Conservation (phyloP, 2,329 filamentous ascomycete genomes). For the Emmonsiellopsis sp. region DNA sequence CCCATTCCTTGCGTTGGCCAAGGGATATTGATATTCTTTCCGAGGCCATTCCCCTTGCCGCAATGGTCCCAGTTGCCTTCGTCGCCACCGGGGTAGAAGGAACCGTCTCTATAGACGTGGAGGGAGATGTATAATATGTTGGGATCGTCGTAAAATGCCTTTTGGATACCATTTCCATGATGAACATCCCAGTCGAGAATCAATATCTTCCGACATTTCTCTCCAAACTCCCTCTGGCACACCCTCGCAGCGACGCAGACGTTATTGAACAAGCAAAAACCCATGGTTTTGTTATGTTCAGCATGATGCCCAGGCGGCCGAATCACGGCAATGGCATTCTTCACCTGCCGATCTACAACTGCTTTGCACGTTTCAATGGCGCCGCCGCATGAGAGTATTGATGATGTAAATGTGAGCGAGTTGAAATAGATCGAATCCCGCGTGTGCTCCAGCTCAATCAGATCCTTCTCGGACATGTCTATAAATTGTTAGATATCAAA, state of each 20-base stretch:
- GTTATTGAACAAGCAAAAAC: constrained; percentile 97
- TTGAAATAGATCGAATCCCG: constrained; percentile 78
- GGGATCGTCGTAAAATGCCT: constrained; percentile 89
- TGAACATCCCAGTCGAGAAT: constrained; percentile 85
- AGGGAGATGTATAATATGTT: constrained; percentile 94
- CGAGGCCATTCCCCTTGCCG: constrained; percentile 48
- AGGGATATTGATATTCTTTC: constrained; percentile 60
- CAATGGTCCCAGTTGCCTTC: constrained; percentile 54
- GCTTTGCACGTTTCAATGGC: constrained; percentile 93
- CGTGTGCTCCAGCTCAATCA: constrained; percentile 60
- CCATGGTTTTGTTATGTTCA: constrained; percentile 75
- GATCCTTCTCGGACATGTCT: constrained; percentile 48
- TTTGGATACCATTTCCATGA: constrained; percentile 85
- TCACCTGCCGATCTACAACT: constrained; percentile 73
- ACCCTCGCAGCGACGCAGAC: constrained; percentile 86
- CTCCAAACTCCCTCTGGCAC: constrained; percentile 72
- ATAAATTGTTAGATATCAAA: constrained; percentile 5
- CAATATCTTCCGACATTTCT: constrained; percentile 75
- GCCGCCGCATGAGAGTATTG: constrained; percentile 77
- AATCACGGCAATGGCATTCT: constrained; percentile 93
- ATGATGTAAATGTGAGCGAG: constrained; percentile 68
- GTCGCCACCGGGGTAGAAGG: constrained; percentile 66
- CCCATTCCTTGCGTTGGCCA: constrained; percentile 71
- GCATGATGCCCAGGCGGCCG: constrained; percentile 93
- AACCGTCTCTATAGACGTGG: constrained; percentile 75